Evolutionary conservation across 164 flowering plant species (phyloP).

Genomic region (Amborella trichopoda): DNA sequence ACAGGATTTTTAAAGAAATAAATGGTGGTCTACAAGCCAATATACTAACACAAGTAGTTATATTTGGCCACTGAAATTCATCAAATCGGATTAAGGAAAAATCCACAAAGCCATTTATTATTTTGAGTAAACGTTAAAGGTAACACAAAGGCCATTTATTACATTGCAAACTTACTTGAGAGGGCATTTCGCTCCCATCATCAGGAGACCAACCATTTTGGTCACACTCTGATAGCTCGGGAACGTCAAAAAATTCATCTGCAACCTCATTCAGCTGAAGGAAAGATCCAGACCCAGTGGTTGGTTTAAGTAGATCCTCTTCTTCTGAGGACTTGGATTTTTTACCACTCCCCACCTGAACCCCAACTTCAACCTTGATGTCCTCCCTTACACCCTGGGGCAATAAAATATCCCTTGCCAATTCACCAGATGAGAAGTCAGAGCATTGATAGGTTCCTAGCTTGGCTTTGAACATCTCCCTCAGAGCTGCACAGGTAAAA

Average conservation of each 20-base stretch:
- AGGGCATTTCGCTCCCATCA: slow-evolving; percentile 17
- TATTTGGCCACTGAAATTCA: no score
- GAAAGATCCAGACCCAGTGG: slow-evolving; percentile 26
- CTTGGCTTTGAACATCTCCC: slow-evolving; percentile 63
- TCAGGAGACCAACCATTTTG: slow-evolving; percentile 33
- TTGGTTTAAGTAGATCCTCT: slow-evolving; percentile 13
- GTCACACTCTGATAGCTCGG: slow-evolving; percentile 36
- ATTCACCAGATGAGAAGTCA: slow-evolving; percentile 31
- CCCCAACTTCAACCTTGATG: slow-evolving; percentile 19
- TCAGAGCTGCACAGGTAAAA: slow-evolving; percentile 42
- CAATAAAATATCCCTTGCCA: slow-evolving; percentile 20
- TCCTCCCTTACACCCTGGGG: slow-evolving; percentile 20
- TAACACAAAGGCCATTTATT: no score
- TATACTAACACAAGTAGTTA: no score
- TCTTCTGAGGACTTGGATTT: slow-evolving; percentile 16
- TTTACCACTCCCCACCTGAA: slow-evolving; percentile 8
- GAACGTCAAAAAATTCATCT: slow-evolving; percentile 66
- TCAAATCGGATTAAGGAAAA: no score
- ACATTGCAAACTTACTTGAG: no score
- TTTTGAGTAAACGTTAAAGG: no score
- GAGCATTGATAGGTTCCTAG: slow-evolving; percentile 23
- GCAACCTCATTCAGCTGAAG: slow-evolving; percentile 30
- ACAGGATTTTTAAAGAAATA: no score
- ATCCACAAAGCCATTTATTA: no score
- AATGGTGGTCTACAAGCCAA: no score